Base-by-base conservation (phyloP, 345 rosid species). In the Sisymbrium altissimum region DNA sequence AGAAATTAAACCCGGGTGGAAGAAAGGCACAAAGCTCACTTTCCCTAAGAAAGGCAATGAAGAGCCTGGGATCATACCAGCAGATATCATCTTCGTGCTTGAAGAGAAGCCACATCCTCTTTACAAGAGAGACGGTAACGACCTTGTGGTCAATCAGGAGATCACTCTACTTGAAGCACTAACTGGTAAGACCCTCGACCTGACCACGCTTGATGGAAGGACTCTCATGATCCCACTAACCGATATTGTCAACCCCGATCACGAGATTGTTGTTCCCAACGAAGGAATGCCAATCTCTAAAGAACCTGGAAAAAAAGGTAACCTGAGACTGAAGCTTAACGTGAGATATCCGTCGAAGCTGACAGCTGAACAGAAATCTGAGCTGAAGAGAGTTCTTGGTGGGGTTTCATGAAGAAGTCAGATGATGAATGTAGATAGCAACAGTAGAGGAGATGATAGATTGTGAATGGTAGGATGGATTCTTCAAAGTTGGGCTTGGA, bases 1-100 rank as follows among this genome's bases (percentile, higher is more conserved):
- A 58, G 97, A 94, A 63, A 78, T 94, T 79, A 94, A 83, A 83
- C 92, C 97, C 23, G 98, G 98, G 53, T 94, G 98, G 98, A 91
- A 94, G 87, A 91, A 83, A 82, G 97, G 98, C 55, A 91, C 97
- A 21, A 94, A 88, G 82, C 88, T 94, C 46, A 94, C 96, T 46
- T 91, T 94, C 56, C 89, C 89, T 25, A 90, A 89, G 79, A 94
- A 85, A 78, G 98, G 97, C 59, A 91, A 89, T 66, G 89, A 89
- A 79, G 97, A 85, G 80, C 89, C 91, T 68, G 90, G 92, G 30
- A 71, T 83, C 70, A 80, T 87, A 62, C 93, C 97, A 3, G 87
- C 98, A 2, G 97, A 94, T 81, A 70, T 94, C 30, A 75, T 91
- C 4, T 94, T 91, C 19, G 80, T 94, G 43, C 73, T 94, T 29